phyloP scores from a whole-genome alignment of 345 rosid species.

The Boechera divaricarpa region DNA sequence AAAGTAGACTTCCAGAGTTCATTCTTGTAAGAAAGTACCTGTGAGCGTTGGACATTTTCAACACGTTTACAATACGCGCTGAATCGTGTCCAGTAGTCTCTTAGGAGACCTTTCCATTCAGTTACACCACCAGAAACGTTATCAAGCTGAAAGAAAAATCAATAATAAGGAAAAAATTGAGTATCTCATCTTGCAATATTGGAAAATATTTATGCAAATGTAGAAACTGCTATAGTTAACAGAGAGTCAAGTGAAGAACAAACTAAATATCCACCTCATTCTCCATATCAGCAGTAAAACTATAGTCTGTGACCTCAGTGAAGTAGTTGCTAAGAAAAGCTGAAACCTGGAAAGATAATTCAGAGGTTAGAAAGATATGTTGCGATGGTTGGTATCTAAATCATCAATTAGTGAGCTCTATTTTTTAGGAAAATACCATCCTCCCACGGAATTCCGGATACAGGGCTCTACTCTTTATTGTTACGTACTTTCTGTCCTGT shows the following conservation, averaged over 20 bases:
- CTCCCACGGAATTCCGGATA: constrained; percentile 98
- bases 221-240: constrained; percentile 16
- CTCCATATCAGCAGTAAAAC: constrained; percentile 99
- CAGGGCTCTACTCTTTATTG: constrained; percentile 64
- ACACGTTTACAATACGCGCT: constrained; percentile 74
- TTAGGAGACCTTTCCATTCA: constrained; percentile 97
- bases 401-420: constrained; percentile 23
- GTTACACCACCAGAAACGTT: constrained; percentile 95
- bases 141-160: constrained; percentile 72
- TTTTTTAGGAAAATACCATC: constrained; percentile 64
- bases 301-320: constrained; percentile 90
- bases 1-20: constrained; percentile 21
- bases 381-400: constrained; percentile 17
- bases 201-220: background rate
- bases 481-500: constrained; percentile 92
- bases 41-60: constrained; percentile 71
- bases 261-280: constrained; percentile 61
- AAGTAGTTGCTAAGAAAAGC: constrained; percentile 91
- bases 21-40: constrained; percentile 55
- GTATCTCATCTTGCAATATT: constrained; percentile 20
- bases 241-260: constrained; percentile 12
- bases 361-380: constrained; percentile 25
- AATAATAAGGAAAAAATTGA: constrained; percentile 5
- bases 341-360: constrained; percentile 66
- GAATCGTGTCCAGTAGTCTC: constrained; percentile 92